These are phyloP conservation scores for Calonectria pseudoreteaudii DNA, from an alignment of 2,329 filamentous ascomycete species.

Conservation along the genomic window DNA sequence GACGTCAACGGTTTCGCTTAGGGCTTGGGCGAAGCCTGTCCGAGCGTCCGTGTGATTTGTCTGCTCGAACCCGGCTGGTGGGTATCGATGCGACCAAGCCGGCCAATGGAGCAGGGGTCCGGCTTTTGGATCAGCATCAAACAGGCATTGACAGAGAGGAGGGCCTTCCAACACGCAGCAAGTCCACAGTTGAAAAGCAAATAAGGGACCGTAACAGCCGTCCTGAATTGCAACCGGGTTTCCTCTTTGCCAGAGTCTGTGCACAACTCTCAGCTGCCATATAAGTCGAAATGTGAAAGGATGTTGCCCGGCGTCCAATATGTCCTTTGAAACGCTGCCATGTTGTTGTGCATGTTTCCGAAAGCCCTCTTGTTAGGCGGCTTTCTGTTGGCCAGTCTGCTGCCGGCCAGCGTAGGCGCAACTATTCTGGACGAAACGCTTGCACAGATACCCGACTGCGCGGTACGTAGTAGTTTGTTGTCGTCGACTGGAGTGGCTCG, in stretches of 20 bases:
- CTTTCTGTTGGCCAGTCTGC: background rate
- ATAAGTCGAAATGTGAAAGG: background rate
- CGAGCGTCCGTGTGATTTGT: constrained; percentile 2
- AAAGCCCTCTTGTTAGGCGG: background rate
- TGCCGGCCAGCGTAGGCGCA: background rate
- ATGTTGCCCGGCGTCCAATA: background rate
- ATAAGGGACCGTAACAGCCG: background rate
- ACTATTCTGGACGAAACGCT: background rate
- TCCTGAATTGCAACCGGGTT: background rate
- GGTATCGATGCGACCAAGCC: background rate
- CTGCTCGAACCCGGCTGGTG: background rate
- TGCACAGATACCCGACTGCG: background rate
- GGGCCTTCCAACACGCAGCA: background rate
- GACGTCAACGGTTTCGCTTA: background rate
- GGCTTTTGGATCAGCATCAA: background rate
- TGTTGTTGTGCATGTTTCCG: background rate
- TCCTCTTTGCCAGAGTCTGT: background rate
- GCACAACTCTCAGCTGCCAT: background rate
- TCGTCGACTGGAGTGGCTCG: background rate
- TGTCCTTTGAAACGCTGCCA: background rate
- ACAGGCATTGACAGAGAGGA: no score
- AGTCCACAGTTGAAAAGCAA: constrained; percentile 1
- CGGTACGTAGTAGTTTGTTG: background rate
- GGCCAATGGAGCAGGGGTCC: background rate
- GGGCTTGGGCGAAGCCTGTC: background rate